Evolutionary conservation across 164 flowering plant species (phyloP), one percentile per base, ranked within the genome.

Genomic region (Litsea cubeba): DNA sequence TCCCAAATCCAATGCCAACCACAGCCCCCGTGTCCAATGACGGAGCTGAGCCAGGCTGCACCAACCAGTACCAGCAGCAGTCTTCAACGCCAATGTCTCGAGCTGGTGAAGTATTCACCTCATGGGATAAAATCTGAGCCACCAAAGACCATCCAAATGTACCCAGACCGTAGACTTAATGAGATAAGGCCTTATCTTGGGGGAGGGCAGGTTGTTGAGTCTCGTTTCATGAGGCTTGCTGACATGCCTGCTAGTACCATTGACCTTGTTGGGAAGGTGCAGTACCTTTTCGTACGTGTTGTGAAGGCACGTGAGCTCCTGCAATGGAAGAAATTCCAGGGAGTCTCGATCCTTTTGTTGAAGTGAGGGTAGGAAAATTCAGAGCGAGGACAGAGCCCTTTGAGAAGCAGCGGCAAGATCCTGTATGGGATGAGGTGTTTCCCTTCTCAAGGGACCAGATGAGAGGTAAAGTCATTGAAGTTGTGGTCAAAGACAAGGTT

Each of bases 181-280:
- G 98, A 91, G 81, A 92, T 95, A 2, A 95, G 97, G 71, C 97
- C 98, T 12, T 85, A 81, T 71, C 95, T 92, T 32, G 98, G 98
- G 50, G 94, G 98, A 5, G 97, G 98, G 15, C 82, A 84, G 79
- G 89, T 95, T 76, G 94, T 92, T 51, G 17, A 94, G 98, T 4
- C 91, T 97, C 10, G 90, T 92, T 24, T 79, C 90, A 7, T 7
- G 40, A 5, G 8, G 63, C 94, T 83, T 62, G 74, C 82, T 2
- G 90, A 89, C 74, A 91, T 85, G 81, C 85, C 88, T 35, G 80
- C 89, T 25, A 85, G 91, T 65, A 92, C 97, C 35, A 92, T 92
- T 76, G 97, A 95, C 81, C 94, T 91, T 50, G 98, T 95, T 23
- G 98, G 92, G 79, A 76, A 84, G 73, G 91, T 95, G 97, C 87